Evolutionary conservation across 148 eudicot species (phyloP).

Genomic region (Salicornia ramosissima): DNA sequence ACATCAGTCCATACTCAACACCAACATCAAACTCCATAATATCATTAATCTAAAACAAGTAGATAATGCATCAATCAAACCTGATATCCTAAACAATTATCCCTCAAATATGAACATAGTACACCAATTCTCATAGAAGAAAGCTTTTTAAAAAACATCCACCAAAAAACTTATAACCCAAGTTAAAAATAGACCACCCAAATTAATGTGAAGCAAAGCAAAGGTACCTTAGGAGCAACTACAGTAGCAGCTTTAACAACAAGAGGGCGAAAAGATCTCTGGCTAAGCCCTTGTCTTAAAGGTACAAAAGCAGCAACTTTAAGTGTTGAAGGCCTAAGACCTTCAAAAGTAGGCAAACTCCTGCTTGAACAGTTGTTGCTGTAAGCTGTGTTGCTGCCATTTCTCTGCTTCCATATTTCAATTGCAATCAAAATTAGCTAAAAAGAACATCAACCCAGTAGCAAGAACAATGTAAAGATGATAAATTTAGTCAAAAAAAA

Average conservation of each 20-base stretch:
- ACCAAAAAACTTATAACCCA: background rate
- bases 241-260: slow-evolving; percentile 81
- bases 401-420: slow-evolving; percentile 22
- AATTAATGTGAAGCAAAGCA: background rate
- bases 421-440: slow-evolving; percentile 1
- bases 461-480: background rate
- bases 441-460: background rate
- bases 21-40: background rate
- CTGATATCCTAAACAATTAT: background rate
- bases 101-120: background rate
- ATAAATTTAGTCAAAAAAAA: background rate
- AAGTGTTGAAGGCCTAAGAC: slow-evolving; percentile 42
- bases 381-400: slow-evolving; percentile 80
- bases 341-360: slow-evolving; percentile 51
- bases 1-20: background rate
- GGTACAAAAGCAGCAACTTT: slow-evolving; percentile 41
- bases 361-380: slow-evolving; percentile 48
- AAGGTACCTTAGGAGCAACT: slow-evolving; percentile 78
- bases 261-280: slow-evolving; percentile 52
- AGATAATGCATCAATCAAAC: background rate
- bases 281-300: slow-evolving; percentile 37
- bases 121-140: background rate
- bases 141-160: no score
- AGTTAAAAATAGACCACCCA: background rate
- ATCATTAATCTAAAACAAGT: background rate